These are phyloP conservation scores for Kurtzmaniella cleridarum DNA, from an alignment of 805 yeast genomes.

Conservation along the genomic window DNA sequence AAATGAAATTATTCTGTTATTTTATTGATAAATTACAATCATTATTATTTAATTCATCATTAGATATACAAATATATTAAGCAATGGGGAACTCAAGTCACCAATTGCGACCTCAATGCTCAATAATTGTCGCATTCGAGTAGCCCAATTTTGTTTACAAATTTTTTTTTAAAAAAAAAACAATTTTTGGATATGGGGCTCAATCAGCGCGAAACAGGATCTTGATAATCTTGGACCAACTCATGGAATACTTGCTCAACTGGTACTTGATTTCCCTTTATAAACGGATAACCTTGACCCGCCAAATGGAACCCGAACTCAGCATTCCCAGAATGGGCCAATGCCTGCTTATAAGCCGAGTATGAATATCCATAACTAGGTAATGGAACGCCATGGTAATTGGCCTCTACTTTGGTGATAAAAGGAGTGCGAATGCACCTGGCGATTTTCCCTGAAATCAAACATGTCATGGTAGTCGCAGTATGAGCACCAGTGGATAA, in stretches of 20 bases:
- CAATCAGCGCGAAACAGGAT: too few relatives aligned
- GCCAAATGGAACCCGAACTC: slow-evolving; percentile 27
- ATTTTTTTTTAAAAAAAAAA: too few relatives aligned
- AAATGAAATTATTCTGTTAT: too few relatives aligned
- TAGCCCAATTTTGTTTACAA: too few relatives aligned
- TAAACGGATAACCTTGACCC: slow-evolving; percentile 26
- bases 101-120: too few relatives aligned
- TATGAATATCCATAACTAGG: slow-evolving; percentile 35
- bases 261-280: slow-evolving; percentile 12
- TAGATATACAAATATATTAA: too few relatives aligned
- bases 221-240: slow-evolving; percentile 11
- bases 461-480: slow-evolving; percentile 26
- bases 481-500: slow-evolving; percentile 1
- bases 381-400: slow-evolving; percentile 8
- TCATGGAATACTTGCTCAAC: slow-evolving; percentile 20
- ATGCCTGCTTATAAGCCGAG: slow-evolving; percentile 23
- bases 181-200: too few relatives aligned
- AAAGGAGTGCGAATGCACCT: slow-evolving; percentile 33
- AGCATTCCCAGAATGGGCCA: slow-evolving; percentile 6
- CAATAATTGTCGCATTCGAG: too few relatives aligned
- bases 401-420: slow-evolving; percentile 15
- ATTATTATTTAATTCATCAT: too few relatives aligned
- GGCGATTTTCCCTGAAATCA: slow-evolving; percentile 36
- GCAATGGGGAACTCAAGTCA: too few relatives aligned
- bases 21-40: too few relatives aligned